phyloP scores from a whole-genome alignment of 78 protist genomes.

The Dictyostelium capitatum region DNA sequence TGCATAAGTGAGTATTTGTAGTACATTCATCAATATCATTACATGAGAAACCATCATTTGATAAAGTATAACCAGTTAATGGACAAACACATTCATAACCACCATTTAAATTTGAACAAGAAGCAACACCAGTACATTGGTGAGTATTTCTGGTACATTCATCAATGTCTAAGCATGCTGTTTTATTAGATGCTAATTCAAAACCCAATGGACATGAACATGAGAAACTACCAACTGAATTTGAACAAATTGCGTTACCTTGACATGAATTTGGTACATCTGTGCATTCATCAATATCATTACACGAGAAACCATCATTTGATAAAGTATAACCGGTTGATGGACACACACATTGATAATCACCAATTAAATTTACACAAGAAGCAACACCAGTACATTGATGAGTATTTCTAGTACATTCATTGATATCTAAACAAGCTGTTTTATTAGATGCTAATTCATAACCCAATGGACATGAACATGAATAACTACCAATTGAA shows the following conservation, averaged over 20 bases:
- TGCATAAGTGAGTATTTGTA: not conserved
- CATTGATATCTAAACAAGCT: not conserved
- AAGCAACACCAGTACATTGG: not conserved
- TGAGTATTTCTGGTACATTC: not conserved
- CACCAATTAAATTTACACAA: not conserved
- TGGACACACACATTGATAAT: not conserved
- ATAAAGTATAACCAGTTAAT: not conserved
- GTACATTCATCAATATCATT: constrained; percentile 13
- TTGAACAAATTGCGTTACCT: not conserved
- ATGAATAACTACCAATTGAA: not conserved
- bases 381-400: not conserved
- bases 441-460: not conserved
- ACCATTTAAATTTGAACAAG: not conserved
- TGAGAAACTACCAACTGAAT: not conserved
- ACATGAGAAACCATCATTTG: not conserved
- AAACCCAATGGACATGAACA: not conserved
- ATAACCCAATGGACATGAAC: not conserved
- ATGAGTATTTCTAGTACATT: not conserved
- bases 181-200: not conserved
- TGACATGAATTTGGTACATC: not conserved
- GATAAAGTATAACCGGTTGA: not conserved
- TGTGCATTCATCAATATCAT: constrained; percentile 7
- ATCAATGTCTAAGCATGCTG: not conserved
- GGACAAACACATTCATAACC: not conserved
- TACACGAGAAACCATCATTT: not conserved